Percentiles rank a stretch among this genome's conserved stretches.
phyloP scores from a whole-genome alignment of 306 rosid species.

The Canavalia ensiformis region DNA sequence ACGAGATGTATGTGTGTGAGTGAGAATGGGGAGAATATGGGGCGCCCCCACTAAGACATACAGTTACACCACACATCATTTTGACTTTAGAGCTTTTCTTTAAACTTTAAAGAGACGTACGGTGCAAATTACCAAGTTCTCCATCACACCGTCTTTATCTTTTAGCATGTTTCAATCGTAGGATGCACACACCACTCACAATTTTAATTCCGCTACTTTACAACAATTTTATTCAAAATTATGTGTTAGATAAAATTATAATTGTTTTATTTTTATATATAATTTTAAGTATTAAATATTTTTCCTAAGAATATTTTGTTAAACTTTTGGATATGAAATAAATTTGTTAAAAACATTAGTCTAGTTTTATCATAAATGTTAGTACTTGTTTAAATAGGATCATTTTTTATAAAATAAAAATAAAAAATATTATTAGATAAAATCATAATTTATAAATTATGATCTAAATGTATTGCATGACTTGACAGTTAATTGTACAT shows the following conservation, averaged over 20 bases:
- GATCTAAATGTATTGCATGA: no score
- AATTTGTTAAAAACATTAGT: no score
- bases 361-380: no score
- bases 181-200: neutral
- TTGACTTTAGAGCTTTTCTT: slow-evolving; percentile 28
- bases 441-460: no score
- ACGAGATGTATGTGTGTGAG: neutral
- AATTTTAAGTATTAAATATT: no score
- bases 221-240: neutral
- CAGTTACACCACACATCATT: slow-evolving; percentile 25
- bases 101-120: slow-evolving; percentile 23
- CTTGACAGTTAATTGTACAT: no score
- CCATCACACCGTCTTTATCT: slow-evolving; percentile 12
- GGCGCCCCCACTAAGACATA: slow-evolving; percentile 6
- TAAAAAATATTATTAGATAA: no score
- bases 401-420: no score
- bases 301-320: no score
- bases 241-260: neutral
- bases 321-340: no score
- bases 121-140: slow-evolving; percentile 12
- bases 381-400: no score
- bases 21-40: neutral
- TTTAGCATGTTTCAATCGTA: neutral
- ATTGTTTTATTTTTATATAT: neutral
- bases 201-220: neutral